Percentiles rank a stretch among this genome's conserved stretches.
Evolutionary conservation across 345 rosid genomes (phyloP).

Genomic region (Gossypium rotundifolium): DNA sequence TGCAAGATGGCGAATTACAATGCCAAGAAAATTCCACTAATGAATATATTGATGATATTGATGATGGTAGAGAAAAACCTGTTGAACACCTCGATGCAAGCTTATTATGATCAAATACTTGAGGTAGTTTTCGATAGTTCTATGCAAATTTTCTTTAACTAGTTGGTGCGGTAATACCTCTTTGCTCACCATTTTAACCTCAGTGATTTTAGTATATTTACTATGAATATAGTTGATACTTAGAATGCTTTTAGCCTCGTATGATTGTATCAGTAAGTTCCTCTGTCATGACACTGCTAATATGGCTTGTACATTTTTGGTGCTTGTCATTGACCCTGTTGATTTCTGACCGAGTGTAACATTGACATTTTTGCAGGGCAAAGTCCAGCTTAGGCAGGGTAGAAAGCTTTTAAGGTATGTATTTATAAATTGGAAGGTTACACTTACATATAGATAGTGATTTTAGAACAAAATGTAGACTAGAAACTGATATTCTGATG

Average conservation of each 20-base stretch:
- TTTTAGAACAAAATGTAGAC: slow-evolving; percentile 18
- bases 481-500: slow-evolving; percentile 24
- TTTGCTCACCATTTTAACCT: neutral
- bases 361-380: slow-evolving; percentile 24
- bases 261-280: neutral
- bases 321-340: neutral
- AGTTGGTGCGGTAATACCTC: slow-evolving; percentile 1
- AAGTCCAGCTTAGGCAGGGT: neutral
- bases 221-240: neutral
- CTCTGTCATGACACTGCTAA: neutral
- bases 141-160: neutral
- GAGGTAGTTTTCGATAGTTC: slow-evolving; percentile 40
- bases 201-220: neutral
- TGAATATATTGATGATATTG: slow-evolving; percentile 62
- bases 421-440: slow-evolving; percentile 14
- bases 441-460: slow-evolving; percentile 22
- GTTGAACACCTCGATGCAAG: slow-evolving; percentile 45
- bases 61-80: slow-evolving; percentile 47
- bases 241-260: neutral
- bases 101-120: slow-evolving; percentile 30
- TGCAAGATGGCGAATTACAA: slow-evolving; percentile 48
- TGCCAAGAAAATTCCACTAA: slow-evolving; percentile 84
- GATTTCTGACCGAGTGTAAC: neutral
- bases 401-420: slow-evolving; percentile 14
- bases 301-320: neutral